Conservation (phyloP, 1,139 yeast species). For the Protomyces lactucae-debilis region DNA sequence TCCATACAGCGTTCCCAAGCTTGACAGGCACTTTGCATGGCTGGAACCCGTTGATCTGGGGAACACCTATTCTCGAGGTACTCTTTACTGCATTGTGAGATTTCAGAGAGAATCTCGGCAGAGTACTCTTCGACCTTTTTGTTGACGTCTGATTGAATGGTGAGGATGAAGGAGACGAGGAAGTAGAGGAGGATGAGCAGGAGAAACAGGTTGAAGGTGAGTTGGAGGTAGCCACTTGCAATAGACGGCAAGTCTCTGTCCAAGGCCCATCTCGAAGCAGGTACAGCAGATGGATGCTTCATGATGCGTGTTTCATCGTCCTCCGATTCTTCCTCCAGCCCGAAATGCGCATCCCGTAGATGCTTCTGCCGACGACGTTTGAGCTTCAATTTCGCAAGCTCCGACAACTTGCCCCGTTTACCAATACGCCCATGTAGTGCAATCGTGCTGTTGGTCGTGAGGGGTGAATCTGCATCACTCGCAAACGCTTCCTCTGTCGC, state of each 20-base stretch:
- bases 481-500: constrained; percentile 17
- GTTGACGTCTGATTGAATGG: constrained; percentile 67
- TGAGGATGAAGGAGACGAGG: constrained; percentile 51
- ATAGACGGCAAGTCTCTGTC: constrained; percentile 51
- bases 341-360: constrained; percentile 2
- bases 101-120: constrained; percentile 58
- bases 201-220: constrained; percentile 58
- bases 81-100: constrained; percentile 64
- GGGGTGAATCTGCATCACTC: constrained; percentile 24
- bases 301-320: constrained; percentile 36
- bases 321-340: constrained; percentile 34
- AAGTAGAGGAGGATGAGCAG: constrained; percentile 54
- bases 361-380: constrained; percentile 19
- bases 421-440: neutral
- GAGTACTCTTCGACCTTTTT: constrained; percentile 51
- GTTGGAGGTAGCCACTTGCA: constrained; percentile 65
- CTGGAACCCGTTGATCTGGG: constrained; percentile 55
- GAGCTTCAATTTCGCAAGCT: constrained; percentile 15
- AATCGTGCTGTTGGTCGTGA: neutral
- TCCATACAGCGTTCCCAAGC: constrained; percentile 82
- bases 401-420: constrained; percentile 35
- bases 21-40: constrained; percentile 64
- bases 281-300: constrained; percentile 43
- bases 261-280: constrained; percentile 39
- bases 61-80: constrained; percentile 69